Percentiles rank a stretch among this genome's conserved stretches.
phyloP scores from a whole-genome alignment of 2,329 filamentous ascomycete genomes.

The Colletotrichum musae region DNA sequence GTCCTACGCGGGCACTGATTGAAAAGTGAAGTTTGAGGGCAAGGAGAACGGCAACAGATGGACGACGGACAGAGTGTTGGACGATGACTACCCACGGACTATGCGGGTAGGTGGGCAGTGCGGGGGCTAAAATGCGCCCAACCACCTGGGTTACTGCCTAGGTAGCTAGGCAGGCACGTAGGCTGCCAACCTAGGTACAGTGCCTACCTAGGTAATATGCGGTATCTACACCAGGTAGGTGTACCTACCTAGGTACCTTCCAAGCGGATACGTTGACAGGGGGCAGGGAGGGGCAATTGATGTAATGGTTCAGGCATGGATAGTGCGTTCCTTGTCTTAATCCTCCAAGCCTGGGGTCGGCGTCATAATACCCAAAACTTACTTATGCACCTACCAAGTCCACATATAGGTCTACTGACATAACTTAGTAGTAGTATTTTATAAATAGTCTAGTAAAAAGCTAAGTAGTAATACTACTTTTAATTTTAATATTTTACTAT shows the following conservation, averaged over 20 bases:
- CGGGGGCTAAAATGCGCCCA: slow-evolving; percentile 6
- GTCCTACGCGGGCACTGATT: too few species aligned
- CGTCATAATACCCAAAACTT: too few species aligned
- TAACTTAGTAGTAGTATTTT: too few species aligned
- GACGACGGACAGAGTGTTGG: background rate
- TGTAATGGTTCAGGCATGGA: slow-evolving; percentile 48
- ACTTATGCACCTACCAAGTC: too few species aligned
- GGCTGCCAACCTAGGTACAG: too few species aligned
- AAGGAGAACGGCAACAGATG: slow-evolving; percentile 2
- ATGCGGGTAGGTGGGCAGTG: slow-evolving; percentile 14
- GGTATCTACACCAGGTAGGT: background rate
- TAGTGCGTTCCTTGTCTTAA: background rate
- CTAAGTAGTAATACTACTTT: too few species aligned
- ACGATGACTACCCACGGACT: background rate
- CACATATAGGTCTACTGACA: too few species aligned
- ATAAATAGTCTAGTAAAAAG: too few species aligned
- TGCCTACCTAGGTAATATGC: background rate
- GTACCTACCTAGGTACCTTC: background rate
- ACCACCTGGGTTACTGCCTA: background rate
- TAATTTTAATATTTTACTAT: too few species aligned
- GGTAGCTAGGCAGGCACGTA: too few species aligned
- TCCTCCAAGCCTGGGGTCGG: too few species aligned
- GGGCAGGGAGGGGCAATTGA: slow-evolving; percentile 47
- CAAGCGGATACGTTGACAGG: slow-evolving; percentile 40
- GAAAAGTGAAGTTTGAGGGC: background rate